phyloP scores from a whole-genome alignment of 768 basidiomycete genomes.

The Phanerochaete sordida region DNA sequence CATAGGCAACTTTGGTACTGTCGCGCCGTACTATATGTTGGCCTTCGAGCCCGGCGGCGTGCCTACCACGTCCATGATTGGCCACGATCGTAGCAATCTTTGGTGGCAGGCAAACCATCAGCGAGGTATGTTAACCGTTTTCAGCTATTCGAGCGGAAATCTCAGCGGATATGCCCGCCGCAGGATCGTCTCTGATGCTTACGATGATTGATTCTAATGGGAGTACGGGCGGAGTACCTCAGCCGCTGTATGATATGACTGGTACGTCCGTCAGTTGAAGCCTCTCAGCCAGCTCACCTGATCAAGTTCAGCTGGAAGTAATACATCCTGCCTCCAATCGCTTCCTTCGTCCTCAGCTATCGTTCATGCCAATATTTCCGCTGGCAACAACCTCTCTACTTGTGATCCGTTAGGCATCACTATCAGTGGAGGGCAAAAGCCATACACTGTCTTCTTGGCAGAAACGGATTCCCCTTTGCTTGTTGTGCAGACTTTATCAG shows the following conservation, averaged over 20 bases:
- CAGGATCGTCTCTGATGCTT: slow-evolving; percentile 43
- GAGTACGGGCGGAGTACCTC: slow-evolving; percentile 37
- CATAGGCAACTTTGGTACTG: slow-evolving; percentile 16
- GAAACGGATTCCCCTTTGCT: slow-evolving; percentile 33
- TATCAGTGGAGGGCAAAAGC: slow-evolving; percentile 41
- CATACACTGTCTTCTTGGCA: slow-evolving; percentile 42
- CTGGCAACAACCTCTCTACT: slow-evolving; percentile 31
- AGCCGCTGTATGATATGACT: neutral
- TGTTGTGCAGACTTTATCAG: no score
- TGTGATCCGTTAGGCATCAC: slow-evolving; percentile 46
- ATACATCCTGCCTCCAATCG: slow-evolving; percentile 21
- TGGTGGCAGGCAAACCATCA: slow-evolving; percentile 34
- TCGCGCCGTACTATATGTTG: slow-evolving; percentile 40
- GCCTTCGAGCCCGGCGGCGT: slow-evolving; percentile 35
- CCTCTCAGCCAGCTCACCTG: neutral
- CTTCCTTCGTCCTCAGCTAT: slow-evolving; percentile 18
- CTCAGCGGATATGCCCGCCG: neutral
- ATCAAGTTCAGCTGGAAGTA: slow-evolving; percentile 27
- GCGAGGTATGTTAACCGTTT: slow-evolving; percentile 36
- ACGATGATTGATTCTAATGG: slow-evolving; percentile 44
- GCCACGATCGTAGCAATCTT: slow-evolving; percentile 28
- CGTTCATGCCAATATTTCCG: slow-evolving; percentile 37
- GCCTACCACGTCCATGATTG: slow-evolving; percentile 33
- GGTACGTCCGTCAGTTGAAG: neutral
- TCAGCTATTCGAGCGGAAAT: no score